phyloP scores from a whole-genome alignment of 2,329 filamentous ascomycete species.

The Cadophora gregata region DNA sequence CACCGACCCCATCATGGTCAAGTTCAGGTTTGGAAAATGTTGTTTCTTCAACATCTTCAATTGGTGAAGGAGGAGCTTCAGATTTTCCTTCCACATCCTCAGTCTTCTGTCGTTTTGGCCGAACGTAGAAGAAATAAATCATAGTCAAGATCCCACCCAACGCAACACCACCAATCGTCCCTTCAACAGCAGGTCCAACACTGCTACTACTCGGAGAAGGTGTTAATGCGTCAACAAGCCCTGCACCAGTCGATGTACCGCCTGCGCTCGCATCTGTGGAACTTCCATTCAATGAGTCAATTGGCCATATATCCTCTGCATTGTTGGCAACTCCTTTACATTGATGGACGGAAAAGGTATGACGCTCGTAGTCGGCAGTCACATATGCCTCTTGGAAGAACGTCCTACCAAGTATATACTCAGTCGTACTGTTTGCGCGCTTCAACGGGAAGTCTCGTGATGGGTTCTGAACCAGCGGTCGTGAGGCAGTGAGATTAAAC shows the following conservation, averaged over 20 bases:
- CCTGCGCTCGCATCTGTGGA: no score
- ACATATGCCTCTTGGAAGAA: constrained; percentile 48
- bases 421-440: constrained; percentile 41
- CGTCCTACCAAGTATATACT: constrained; percentile 47
- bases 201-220: neutral
- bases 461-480: constrained; percentile 39
- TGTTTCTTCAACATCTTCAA: neutral
- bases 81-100: neutral
- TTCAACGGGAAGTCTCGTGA: constrained; percentile 47
- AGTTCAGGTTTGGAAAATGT: constrained; percentile 23
- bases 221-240: no score
- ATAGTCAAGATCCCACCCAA: neutral
- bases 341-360: constrained; percentile 47
- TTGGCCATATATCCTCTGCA: constrained; percentile 19
- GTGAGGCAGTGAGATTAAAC: constrained; percentile 46
- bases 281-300: constrained; percentile 36
- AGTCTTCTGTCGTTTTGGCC: neutral
- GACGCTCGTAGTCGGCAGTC: constrained; percentile 48
- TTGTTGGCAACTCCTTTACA: constrained; percentile 40
- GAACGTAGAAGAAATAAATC: neutral
- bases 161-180: neutral
- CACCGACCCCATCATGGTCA: neutral
- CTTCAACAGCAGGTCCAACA: neutral
- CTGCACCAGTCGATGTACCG: no score
- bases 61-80: neutral